Base-by-base conservation (phyloP, 1,284 basidiomycete species). In the Crepidotus sp. region DNA sequence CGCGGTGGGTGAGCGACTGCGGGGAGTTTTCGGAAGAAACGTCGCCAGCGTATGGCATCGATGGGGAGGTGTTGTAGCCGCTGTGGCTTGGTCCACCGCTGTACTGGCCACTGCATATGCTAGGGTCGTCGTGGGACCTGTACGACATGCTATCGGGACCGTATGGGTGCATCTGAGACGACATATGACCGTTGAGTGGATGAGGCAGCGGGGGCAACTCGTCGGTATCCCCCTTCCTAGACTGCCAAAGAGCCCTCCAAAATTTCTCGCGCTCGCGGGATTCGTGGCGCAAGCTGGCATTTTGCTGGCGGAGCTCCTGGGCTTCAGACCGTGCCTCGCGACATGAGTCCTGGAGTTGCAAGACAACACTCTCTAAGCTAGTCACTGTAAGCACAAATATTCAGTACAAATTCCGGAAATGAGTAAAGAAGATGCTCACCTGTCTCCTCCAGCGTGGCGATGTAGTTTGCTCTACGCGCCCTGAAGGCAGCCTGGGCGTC, bases 361-460 rank as follows among this genome's bases (percentile, higher is more conserved):
- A 63, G 49, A 89, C 84, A 42, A 89, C 83, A 22, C 74, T 75
- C 62, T 89, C 85, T 48, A 89, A 70, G 56, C 78, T 86, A 17
- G 79, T 86, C 50, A 89, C 86, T 80, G 19, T 3, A 29, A 15
- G 59, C 13, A 40, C 50, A 37, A 50, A 32, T 39, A 42, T 4
- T 49, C 45, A 52, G 50, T 53, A 48, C 42, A 56, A 14, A 14
- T 8, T 18, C 8, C n/a, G 11, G 13, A 31, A n/a, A 21, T 17
- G 21, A n/a, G 34, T 13, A 30, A 45, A 34, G n/a, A 8, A 29
- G 27, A 11, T 6, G 29, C 18, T 15, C 26, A 83, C 84, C 84
- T 69, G 85, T 86, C 63, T 86, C 85, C 61, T 89, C 86, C 52
- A 89, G 74, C n/a, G 84, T 88, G 36, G 83, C 77, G 59, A 89